Percentiles rank a stretch among this genome's conserved stretches.
phyloP scores from a whole-genome alignment of 805 yeast genomes.

The Ogataea nonfermentans region DNA sequence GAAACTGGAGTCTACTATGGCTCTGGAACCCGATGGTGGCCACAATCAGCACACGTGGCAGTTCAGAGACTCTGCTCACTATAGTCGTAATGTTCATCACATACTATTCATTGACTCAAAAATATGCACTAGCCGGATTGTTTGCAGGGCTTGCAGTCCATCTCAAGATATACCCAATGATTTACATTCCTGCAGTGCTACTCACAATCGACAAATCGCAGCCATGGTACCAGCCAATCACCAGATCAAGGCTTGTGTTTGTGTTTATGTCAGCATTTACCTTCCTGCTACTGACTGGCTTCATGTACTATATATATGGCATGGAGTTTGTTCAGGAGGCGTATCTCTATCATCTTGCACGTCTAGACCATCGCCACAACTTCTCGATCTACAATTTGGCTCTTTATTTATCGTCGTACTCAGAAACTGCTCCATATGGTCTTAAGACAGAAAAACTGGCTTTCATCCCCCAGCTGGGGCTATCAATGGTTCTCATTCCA shows the following conservation, averaged over 20 bases:
- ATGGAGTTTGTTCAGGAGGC: slow-evolving; percentile 72
- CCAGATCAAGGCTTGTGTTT: slow-evolving; percentile 41
- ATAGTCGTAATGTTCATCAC: slow-evolving; percentile 66
- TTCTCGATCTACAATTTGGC: slow-evolving; percentile 83
- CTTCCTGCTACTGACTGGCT: slow-evolving; percentile 44
- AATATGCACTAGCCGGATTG: slow-evolving; percentile 40
- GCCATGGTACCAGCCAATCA: slow-evolving; percentile 41
- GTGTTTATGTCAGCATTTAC: slow-evolving; percentile 41
- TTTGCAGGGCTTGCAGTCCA: slow-evolving; percentile 80
- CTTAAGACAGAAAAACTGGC: slow-evolving; percentile 48
- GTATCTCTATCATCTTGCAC: slow-evolving; percentile 74
- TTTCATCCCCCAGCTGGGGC: slow-evolving; percentile 74
- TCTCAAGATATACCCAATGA: slow-evolving; percentile 88
- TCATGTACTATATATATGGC: slow-evolving; percentile 74
- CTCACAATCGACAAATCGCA: slow-evolving; percentile 32
- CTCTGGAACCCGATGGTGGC: slow-evolving; percentile 91
- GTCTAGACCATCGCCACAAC: slow-evolving; percentile 93
- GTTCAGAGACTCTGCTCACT: slow-evolving; percentile 85
- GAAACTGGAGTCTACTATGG: slow-evolving; percentile 52
- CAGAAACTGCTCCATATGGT: slow-evolving; percentile 14
- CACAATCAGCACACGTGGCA: slow-evolving; percentile 90
- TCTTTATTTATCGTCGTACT: slow-evolving; percentile 59
- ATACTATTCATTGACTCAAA: slow-evolving; percentile 41
- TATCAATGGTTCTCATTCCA: slow-evolving; percentile 63
- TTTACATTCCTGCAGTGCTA: slow-evolving; percentile 74